Evolutionary conservation across 345 rosid genomes (phyloP).

Genomic region (Stellera chamaejasme): DNA sequence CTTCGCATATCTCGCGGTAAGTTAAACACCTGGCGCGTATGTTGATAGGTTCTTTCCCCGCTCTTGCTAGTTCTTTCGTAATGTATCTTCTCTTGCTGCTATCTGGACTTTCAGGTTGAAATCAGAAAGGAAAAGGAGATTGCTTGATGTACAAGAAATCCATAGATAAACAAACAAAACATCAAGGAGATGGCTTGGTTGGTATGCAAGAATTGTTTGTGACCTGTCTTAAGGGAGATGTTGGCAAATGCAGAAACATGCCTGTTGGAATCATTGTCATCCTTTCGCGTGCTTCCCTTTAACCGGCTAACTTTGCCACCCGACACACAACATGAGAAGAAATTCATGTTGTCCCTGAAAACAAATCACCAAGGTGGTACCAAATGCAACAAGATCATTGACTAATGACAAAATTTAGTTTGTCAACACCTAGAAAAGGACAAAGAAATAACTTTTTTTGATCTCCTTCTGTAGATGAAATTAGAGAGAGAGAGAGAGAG

Average conservation of each 20-base stretch:
- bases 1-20: constrained; percentile 49
- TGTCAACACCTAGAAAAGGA: too few relatives aligned
- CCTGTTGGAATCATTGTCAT: constrained; percentile 41
- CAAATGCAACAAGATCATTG: too few relatives aligned
- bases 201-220: not conserved
- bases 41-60: constrained; percentile 46
- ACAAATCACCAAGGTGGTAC: too few relatives aligned
- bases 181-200: not conserved
- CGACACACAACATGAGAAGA: constrained; percentile 56
- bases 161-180: not conserved
- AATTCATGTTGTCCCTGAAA: constrained; percentile 26
- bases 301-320: constrained; percentile 31
- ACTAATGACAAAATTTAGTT: too few relatives aligned
- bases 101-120: constrained; percentile 27
- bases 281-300: constrained; percentile 43
- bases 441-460: too few relatives aligned
- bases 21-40: constrained; percentile 52
- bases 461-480: too few relatives aligned
- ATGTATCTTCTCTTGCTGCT: constrained; percentile 68
- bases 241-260: constrained; percentile 48
- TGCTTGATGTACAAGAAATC: not conserved
- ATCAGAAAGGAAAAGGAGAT: not conserved
- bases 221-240: constrained; percentile 79
- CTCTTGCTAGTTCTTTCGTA: constrained; percentile 46
- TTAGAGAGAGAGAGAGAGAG: too few relatives aligned